A percentile compares a stretch with the other conserved stretches of the same genome.
These are phyloP conservation scores for Thamnidium elegans DNA, from an alignment of 192 early-diverging fungal species.

Conservation along the genomic window DNA sequence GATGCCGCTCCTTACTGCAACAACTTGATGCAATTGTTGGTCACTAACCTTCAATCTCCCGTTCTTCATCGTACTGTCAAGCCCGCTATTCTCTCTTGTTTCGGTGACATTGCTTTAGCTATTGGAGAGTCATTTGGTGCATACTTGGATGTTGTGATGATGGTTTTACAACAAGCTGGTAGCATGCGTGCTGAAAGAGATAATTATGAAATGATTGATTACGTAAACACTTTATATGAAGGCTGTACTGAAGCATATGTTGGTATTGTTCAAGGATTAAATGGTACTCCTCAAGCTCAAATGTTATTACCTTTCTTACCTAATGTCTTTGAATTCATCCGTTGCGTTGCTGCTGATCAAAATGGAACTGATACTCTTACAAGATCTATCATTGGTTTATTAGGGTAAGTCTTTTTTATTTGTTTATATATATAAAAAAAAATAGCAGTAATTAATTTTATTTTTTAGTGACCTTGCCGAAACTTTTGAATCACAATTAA, in stretches of 20 bases:
- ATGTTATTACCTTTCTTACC: slow-evolving; percentile 60
- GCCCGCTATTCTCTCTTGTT: slow-evolving; percentile 90
- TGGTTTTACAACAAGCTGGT: slow-evolving; percentile 82
- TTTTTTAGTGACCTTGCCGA: slow-evolving; percentile 84
- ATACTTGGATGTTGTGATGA: slow-evolving; percentile 83
- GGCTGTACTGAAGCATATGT: slow-evolving; percentile 94
- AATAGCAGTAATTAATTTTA: not conserved
- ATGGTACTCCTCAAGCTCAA: slow-evolving; percentile 66
- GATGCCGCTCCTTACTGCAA: slow-evolving; percentile 78
- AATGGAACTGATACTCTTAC: slow-evolving; percentile 66
- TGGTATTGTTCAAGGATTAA: slow-evolving; percentile 93
- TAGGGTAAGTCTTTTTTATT: slow-evolving; percentile 56
- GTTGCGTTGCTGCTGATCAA: slow-evolving; percentile 58
- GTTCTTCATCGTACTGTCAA: slow-evolving; percentile 83
- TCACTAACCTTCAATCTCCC: slow-evolving; percentile 72
- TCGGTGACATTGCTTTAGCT: slow-evolving; percentile 98
- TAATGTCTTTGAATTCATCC: slow-evolving; percentile 79
- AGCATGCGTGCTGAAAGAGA: slow-evolving; percentile 57
- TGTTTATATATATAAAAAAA: not conserved
- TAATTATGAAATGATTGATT: slow-evolving; percentile 83
- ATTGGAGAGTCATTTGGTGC: slow-evolving; percentile 82
- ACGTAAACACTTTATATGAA: slow-evolving; percentile 79
- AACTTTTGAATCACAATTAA: slow-evolving; percentile 75
- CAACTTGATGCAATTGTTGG: slow-evolving; percentile 80
- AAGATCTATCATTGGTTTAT: slow-evolving; percentile 78